Conservation (phyloP, 2,329 filamentous ascomycete species). For the Ceratocystis lukuohia region DNA sequence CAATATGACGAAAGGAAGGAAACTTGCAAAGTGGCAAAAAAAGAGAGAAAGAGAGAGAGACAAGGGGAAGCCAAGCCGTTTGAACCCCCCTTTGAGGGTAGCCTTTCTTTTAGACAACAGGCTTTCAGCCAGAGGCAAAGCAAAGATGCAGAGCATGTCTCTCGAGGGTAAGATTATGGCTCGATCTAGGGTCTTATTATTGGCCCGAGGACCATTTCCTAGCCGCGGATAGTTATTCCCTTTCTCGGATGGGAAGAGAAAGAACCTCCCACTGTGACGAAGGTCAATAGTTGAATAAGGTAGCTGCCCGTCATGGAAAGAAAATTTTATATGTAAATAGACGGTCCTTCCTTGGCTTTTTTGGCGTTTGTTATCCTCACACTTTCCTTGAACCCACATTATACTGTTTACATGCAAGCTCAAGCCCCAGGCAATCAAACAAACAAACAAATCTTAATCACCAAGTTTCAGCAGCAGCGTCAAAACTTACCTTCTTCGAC, state of each 20-base stretch:
- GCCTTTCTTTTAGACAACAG: background rate
- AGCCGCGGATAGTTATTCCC: background rate
- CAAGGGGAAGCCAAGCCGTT: background rate
- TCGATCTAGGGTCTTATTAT: slow-evolving; percentile 4
- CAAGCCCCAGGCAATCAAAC: background rate
- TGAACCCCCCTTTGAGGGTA: background rate
- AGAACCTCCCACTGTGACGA: background rate
- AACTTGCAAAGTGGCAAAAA: background rate
- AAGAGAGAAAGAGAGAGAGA: background rate
- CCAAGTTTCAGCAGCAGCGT: background rate
- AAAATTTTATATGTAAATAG: background rate
- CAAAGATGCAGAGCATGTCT: background rate
- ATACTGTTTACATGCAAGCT: background rate
- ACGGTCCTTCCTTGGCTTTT: background rate
- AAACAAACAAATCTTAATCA: background rate
- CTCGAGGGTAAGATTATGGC: background rate
- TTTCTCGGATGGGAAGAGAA: background rate
- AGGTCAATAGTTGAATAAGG: background rate
- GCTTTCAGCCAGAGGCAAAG: background rate
- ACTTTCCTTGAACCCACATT: background rate
- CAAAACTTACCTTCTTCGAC: background rate
- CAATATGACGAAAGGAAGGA: background rate
- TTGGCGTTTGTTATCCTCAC: background rate
- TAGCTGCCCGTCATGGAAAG: background rate
- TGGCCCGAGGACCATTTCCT: background rate